Percentiles rank a stretch among this genome's conserved stretches.
Evolutionary conservation across 2,329 filamentous ascomycete genomes (phyloP).

Genomic region (Fusarium anthophilum): DNA sequence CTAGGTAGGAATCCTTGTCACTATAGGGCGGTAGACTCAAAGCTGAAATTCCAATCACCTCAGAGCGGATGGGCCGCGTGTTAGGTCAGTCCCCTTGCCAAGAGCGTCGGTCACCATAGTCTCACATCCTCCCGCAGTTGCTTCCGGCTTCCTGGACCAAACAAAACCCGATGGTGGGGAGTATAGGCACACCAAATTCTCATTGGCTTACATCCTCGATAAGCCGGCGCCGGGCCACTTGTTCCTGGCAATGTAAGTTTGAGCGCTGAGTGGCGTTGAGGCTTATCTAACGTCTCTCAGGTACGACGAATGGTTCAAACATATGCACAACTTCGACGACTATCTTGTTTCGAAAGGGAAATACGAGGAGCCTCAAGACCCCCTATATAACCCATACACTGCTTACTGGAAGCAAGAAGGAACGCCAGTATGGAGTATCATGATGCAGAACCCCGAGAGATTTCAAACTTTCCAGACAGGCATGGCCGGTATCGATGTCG

Average conservation of each 20-base stretch:
- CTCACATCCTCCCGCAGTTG: constrained; percentile 30
- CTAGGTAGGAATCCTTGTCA: constrained; percentile 29
- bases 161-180: constrained; percentile 39
- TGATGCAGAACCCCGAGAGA: constrained; percentile 44
- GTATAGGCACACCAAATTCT: constrained; percentile 47
- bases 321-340: constrained; percentile 48
- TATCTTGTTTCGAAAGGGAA: constrained; percentile 41
- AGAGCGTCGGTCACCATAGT: not conserved
- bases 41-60: not conserved
- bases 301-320: constrained; percentile 48
- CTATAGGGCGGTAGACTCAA: not conserved
- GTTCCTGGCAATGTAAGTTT: constrained; percentile 43
- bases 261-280: not conserved
- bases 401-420: constrained; percentile 46
- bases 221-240: constrained; percentile 43
- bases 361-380: constrained; percentile 44
- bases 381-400: constrained; percentile 45
- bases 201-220: constrained; percentile 43
- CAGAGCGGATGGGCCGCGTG: constrained; percentile 44
- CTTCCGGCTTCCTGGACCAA: constrained; percentile 45
- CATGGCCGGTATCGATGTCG: constrained; percentile 47
- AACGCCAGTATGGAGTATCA: constrained; percentile 47
- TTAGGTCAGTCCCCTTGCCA: constrained; percentile 26
- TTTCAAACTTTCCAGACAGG: constrained; percentile 44
- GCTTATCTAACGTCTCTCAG: constrained; percentile 11